Base-by-base conservation (phyloP, 2,329 filamentous ascomycete species). In the Aspergillus pseudoglaucus region DNA sequence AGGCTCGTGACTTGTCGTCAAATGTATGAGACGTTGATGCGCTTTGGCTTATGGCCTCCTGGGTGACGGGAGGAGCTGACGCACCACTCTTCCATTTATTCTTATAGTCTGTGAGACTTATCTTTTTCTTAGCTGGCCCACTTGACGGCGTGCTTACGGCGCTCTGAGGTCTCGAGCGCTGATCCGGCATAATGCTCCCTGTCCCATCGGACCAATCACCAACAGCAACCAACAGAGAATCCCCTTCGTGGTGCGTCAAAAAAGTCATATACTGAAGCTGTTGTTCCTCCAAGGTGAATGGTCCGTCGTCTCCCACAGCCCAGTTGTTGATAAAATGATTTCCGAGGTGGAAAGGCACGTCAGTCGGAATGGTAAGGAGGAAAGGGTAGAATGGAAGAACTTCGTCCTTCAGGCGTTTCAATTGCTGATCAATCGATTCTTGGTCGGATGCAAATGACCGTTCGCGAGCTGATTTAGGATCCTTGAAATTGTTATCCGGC, bases 191-290 rank as follows among this genome's bases (percentile, higher is more conserved):
- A 54, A 67, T 71, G 65, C 64, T 69, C 50, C 72, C 73, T 48
- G 70, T 65, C 45, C 69, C 70, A 60, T 76, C 72, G 42, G 76
- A 75, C 67, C 78, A 77, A 54, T 78, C 76, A 45, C 78, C 77
- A 49, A 76, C 75, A 9, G 73, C 73, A 52, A 75, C 67, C 44
- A 80, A 63, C 47, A 76, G 68, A 38, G 72, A 74, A 55, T 79
- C 75, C 50, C 75, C 75, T 30, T 74, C 74, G 58, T 82, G 77
- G 60, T 81, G 79, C 47, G 76, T 78, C 46, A 80, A 66, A 54
- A 80, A 83, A 48, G 79, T 83, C 69, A 81, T 73, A 62, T 84
- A 84, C 59, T 84, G 81, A 45, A 81, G 69, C 56, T 75, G 70
- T 57, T 81, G 75, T 63, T 84, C 81, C 53, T 76, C 68, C 15